Conservation (phyloP, 768 basidiomycete species). For the Royoungia palumana region DNA sequence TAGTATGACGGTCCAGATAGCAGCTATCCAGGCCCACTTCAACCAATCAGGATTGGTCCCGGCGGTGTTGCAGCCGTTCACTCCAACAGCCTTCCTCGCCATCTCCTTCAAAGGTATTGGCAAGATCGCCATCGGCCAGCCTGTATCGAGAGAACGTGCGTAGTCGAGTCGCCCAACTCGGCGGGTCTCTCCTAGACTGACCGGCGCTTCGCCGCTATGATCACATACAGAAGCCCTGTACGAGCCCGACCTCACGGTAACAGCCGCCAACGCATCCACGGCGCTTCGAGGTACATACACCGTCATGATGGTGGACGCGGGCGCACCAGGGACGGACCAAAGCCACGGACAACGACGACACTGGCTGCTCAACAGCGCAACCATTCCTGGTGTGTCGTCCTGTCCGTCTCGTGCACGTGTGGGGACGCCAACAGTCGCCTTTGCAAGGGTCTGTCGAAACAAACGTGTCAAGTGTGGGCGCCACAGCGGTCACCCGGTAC, state of each 20-base stretch:
- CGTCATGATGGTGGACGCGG: constrained; percentile 74
- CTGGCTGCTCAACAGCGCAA: constrained; percentile 74
- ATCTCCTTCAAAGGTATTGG: constrained; percentile 50
- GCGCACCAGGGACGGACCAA: constrained; percentile 58
- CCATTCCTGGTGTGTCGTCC: constrained; percentile 40
- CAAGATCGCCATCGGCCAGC: constrained; percentile 54
- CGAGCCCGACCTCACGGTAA: constrained; percentile 51
- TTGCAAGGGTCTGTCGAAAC: constrained; percentile 24
- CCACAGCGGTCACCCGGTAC: constrained; percentile 57
- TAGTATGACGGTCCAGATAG: constrained; percentile 43
- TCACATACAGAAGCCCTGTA: constrained; percentile 48
- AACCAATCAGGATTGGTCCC: constrained; percentile 59
- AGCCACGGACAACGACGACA: constrained; percentile 64
- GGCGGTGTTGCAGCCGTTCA: constrained; percentile 54
- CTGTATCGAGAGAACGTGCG: constrained; percentile 55
- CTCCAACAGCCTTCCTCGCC: constrained; percentile 54
- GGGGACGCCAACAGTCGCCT: background rate
- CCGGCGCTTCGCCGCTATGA: too few species aligned
- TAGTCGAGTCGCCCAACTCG: constrained; percentile 7
- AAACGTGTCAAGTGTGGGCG: constrained; percentile 42
- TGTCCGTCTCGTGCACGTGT: background rate
- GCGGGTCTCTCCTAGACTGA: background rate
- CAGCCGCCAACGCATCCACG: constrained; percentile 46
- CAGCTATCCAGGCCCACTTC: constrained; percentile 69
- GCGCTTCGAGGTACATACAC: constrained; percentile 54